phyloP scores from a whole-genome alignment of 441 rosid genomes.

The Populus hybrid region DNA sequence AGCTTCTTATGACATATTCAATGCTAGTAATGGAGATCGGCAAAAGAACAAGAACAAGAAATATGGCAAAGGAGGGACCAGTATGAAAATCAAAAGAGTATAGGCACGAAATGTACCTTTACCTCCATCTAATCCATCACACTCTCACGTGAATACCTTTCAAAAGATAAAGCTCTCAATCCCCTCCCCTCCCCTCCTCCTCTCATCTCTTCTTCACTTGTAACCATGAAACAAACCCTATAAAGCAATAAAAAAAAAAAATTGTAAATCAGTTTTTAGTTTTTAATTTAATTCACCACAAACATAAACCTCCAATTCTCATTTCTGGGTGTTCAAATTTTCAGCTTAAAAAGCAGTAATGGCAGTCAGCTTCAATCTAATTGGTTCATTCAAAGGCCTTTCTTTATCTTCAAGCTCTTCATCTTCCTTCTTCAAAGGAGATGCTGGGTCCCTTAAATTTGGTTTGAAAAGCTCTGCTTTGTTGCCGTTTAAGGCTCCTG shows the following conservation, averaged over 20 bases:
- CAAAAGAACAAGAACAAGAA: background rate
- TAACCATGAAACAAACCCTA: background rate
- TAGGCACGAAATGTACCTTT: background rate
- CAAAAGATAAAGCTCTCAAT: background rate
- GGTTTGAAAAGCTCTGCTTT: constrained; percentile 34
- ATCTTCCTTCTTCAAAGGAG: constrained; percentile 59
- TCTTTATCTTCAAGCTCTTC: constrained; percentile 55
- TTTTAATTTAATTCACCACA: background rate
- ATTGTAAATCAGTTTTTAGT: background rate
- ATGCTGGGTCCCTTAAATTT: constrained; percentile 20
- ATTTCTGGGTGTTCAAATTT: background rate
- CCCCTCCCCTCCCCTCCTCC: background rate
- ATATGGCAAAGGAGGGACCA: background rate
- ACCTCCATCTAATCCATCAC: too few relatives aligned
- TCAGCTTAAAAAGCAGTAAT: constrained; percentile 19
- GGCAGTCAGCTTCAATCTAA: constrained; percentile 51
- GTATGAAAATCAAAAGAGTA: background rate
- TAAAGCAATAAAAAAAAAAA: background rate
- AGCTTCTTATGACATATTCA: too few relatives aligned
- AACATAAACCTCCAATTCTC: background rate
- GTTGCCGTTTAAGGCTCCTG: constrained; percentile 23
- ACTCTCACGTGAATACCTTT: background rate
- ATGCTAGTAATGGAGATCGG: background rate
- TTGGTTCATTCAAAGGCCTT: constrained; percentile 59
- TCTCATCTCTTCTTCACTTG: background rate